Conservation (phyloP, 1,284 basidiomycete species). For the Leccinum insolens region DNA sequence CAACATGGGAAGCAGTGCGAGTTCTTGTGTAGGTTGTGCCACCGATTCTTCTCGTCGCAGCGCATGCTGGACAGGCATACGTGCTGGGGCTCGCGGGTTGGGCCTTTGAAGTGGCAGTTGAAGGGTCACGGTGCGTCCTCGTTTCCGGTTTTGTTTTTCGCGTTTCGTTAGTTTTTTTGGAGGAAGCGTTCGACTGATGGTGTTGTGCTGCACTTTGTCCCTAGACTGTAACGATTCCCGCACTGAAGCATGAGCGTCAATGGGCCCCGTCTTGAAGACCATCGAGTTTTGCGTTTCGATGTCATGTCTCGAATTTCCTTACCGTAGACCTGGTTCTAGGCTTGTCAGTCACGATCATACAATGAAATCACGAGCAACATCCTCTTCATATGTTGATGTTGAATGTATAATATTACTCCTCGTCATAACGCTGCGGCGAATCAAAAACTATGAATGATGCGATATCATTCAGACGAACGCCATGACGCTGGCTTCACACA, state of each 20-base stretch:
- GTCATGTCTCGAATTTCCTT: background rate
- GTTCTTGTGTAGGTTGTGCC: constrained; percentile 5
- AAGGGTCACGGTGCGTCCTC: constrained; percentile 3
- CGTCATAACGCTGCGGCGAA: background rate
- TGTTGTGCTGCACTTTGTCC: background rate
- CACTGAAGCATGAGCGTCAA: background rate
- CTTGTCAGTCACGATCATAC: background rate
- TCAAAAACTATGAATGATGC: background rate
- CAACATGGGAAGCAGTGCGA: constrained; percentile 11
- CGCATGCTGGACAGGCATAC: constrained; percentile 11
- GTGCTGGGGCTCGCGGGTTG: constrained; percentile 5
- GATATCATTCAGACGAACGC: background rate
- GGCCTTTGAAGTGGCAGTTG: constrained; percentile 6
- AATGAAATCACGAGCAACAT: background rate
- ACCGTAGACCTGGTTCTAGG: background rate
- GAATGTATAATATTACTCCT: background rate
- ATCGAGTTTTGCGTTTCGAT: background rate
- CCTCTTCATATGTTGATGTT: background rate
- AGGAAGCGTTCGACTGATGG: background rate
- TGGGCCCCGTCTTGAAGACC: background rate
- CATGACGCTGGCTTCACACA: background rate
- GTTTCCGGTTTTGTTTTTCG: background rate
- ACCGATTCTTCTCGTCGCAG: constrained; percentile 7
- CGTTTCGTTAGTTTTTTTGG: background rate
- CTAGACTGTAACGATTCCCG: background rate